Base-by-base conservation (phyloP, 495 filamentous ascomycete genomes). In the Evansstolkia leycettana region DNA sequence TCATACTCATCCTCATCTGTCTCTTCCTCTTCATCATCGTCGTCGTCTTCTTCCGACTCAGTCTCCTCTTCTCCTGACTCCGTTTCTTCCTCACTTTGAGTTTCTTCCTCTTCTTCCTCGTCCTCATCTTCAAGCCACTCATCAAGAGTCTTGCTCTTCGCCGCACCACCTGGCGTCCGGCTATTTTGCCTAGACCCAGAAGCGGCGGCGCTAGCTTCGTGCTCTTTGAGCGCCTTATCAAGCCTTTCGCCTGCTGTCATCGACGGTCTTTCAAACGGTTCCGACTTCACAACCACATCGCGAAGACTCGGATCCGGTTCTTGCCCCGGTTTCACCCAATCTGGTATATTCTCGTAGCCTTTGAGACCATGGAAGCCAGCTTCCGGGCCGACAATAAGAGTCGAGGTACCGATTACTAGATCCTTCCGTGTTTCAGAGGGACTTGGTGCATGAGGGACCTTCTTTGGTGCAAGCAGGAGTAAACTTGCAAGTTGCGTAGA, bases 381-480 rank as follows among this genome's bases (percentile, higher is more conserved):
- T 14, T 80, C 82, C 5, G 76, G 73, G 0, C 84, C 90, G 3
- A 95, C 58, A 1, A 94, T 78, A 8, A 98, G 70, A 23, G 84
- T 84, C 3, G 87, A 75, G 2, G 82, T 87, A 13, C 90, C 90
- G 2, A 98, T 67, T 0, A 75, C 65, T 16, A 84, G 79, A 14
- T 75, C 79, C 33, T 78, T 80, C 5, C 86, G 70, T 2, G 74
- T 76, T 38, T 88, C 84, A 2, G 81, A 86, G 2, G 90, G 89
- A 37, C 80, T 89, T 0, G 85, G 83, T 0, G 80, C 73, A 31
- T 90, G 81, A 1, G 90, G 90, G 0, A 87, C 85, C 0, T 90
- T 89, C 52, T 98, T 98, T 0, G 90, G 90, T 2, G 90, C 90
- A 0, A 95, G 70, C 0, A 98, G 76, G 43, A 95, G 76, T 3